Conservation (phyloP, 441 rosid genomes). For the Gossypium schwendimanii region DNA sequence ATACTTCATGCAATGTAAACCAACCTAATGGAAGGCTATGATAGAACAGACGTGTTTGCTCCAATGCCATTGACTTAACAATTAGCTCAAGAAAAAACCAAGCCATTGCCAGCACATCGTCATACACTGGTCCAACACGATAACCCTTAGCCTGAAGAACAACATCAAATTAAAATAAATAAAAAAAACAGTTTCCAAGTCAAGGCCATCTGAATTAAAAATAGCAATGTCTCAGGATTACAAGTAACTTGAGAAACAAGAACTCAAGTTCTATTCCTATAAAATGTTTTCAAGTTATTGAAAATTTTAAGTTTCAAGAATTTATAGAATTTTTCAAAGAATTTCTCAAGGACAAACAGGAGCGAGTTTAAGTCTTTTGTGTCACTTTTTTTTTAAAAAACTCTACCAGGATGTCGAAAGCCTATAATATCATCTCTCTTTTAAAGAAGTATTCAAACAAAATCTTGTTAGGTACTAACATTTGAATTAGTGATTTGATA, state of each 20-base stretch:
- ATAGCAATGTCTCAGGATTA: background rate
- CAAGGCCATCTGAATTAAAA: background rate
- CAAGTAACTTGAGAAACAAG: background rate
- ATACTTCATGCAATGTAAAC: background rate
- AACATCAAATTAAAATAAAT: background rate
- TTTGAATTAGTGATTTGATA: background rate
- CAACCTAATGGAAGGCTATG: conserved; percentile 89
- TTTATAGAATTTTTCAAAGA: background rate
- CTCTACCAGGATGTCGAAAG: background rate
- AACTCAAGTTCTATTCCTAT: background rate
- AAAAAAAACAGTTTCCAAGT: conserved; percentile 2
- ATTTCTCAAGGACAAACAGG: background rate
- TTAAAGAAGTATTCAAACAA: background rate
- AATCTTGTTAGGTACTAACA: background rate
- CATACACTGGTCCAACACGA: conserved; percentile 99
- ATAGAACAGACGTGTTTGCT: conserved; percentile 84
- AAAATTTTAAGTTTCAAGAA: background rate
- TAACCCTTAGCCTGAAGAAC: conserved; percentile 94
- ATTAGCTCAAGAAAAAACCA: conserved; percentile 99
- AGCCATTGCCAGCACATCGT: conserved; percentile 97
- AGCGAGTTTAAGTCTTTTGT: background rate
- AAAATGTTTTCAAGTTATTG: background rate
- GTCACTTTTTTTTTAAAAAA: background rate
- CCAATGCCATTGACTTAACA: conserved; percentile 98
- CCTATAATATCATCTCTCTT: background rate